These are phyloP conservation scores for Coemansia sp. DNA, from an alignment of 192 early-diverging fungal species.

Conservation along the genomic window DNA sequence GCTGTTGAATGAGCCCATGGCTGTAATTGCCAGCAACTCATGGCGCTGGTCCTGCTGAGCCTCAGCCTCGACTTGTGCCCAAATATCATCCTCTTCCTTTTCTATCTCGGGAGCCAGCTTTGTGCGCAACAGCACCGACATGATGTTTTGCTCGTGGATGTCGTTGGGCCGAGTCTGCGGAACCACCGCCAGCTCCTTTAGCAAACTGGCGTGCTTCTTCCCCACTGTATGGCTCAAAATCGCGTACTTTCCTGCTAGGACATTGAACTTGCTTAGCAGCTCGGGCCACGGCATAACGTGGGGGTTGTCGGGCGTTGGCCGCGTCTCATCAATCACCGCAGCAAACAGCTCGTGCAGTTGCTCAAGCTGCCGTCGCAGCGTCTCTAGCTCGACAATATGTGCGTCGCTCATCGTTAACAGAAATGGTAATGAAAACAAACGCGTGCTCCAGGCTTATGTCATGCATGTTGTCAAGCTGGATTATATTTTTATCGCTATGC, in stretches of 20 bases:
- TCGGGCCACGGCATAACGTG: conserved; percentile 47
- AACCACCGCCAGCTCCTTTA: conserved; percentile 46
- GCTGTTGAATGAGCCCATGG: conserved; percentile 31
- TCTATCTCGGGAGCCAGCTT: conserved; percentile 57
- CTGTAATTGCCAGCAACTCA: conserved; percentile 44
- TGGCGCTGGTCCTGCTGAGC: conserved; percentile 33
- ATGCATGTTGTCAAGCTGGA: background rate
- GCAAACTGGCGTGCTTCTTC: conserved; percentile 34
- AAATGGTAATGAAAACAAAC: background rate
- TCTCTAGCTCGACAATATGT: conserved; percentile 51
- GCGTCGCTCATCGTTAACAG: conserved; percentile 18
- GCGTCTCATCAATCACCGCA: conserved; percentile 42
- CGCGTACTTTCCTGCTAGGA: conserved; percentile 52
- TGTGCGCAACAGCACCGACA: conserved; percentile 53
- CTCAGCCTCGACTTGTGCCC: conserved; percentile 30
- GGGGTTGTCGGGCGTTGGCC: conserved; percentile 50
- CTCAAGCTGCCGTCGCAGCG: conserved; percentile 53
- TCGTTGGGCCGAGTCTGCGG: conserved; percentile 38
- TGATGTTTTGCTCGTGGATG: conserved; percentile 53
- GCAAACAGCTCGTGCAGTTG: conserved; percentile 54
- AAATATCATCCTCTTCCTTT: conserved; percentile 46
- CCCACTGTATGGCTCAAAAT: conserved; percentile 42
- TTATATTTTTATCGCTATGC: background rate
- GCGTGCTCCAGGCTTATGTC: background rate
- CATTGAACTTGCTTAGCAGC: conserved; percentile 56